Base-by-base conservation (phyloP, 495 filamentous ascomycete species). In the Endocarpon pusillum region DNA sequence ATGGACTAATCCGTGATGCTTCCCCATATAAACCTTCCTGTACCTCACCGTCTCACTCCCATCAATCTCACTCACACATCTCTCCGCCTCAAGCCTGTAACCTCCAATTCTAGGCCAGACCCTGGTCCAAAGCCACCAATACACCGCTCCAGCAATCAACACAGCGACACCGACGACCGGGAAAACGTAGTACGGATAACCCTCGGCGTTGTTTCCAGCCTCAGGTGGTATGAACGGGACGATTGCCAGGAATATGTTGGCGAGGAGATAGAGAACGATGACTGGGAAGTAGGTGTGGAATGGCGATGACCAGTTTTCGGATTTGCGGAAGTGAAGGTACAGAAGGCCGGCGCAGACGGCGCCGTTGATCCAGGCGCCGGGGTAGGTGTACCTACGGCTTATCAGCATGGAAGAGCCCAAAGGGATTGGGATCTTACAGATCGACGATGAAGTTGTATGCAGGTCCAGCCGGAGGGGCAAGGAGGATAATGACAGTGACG, bases 401-500 rank as follows among this genome's bases (percentile, higher is more conserved):
- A n/a, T n/a, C n/a, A n/a, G n/a, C n/a, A n/a, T n/a, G n/a, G n/a
- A n/a, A n/a, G n/a, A n/a, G n/a, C n/a, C n/a, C n/a, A n/a, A n/a
- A n/a, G n/a, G n/a, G n/a, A n/a, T n/a, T n/a, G n/a, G n/a, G n/a
- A n/a, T n/a, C n/a, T n/a, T n/a, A n/a, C n/a, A 31, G 28, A 14
- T 31, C 28, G 12, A 31, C 21, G 19, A 44, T 47, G 38, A 78
- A 76, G 33, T 75, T 71, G 51, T 78, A 80, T 9, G 72, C 73
- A 50, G 78, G 73, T 4, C 75, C 75, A 2, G 71, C 71, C 0
- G 73, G 75, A 3, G 72, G 73, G 1, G 71, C 73, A 0, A 78
- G 42, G 16, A 78, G 77, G 69, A 78, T 73, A 24, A 80, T 27
- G 4, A 73, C 33, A 0, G 73, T 80, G 24, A 75, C 38, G 1